Evolutionary conservation across 23 red algal species (phyloP).

Genomic region (Gracilaria domingensis): DNA sequence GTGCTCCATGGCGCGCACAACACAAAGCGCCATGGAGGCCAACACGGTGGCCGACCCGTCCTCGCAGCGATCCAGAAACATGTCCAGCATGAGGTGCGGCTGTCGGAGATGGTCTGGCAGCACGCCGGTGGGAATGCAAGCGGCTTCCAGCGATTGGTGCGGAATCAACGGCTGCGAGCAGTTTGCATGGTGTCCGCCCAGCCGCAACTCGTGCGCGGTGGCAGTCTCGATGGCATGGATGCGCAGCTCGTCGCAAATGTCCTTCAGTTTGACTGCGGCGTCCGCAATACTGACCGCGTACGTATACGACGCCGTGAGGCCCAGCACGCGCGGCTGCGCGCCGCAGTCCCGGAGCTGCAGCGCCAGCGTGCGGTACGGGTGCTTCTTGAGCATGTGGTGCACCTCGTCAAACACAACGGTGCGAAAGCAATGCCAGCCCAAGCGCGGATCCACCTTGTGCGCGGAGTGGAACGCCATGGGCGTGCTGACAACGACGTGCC

Average conservation of each 20-base stretch:
- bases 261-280: neutral
- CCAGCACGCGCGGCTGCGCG: slow-evolving; percentile 21
- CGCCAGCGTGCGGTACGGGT: slow-evolving; percentile 51
- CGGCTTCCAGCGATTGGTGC: neutral
- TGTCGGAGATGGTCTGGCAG: neutral
- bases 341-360: neutral
- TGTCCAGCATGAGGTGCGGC: slow-evolving; percentile 55
- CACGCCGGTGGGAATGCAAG: neutral
- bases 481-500: slow-evolving; percentile 33
- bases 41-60: neutral
- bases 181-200: neutral
- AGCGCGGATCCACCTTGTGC: neutral
- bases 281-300: slow-evolving; percentile 9
- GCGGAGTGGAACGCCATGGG: slow-evolving; percentile 4
- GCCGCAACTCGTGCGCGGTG: neutral
- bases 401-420: slow-evolving; percentile 64
- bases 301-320: slow-evolving; percentile 33
- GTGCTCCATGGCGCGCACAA: slow-evolving; percentile 32
- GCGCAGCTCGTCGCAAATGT: slow-evolving; percentile 22
- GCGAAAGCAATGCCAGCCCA: slow-evolving; percentile 1
- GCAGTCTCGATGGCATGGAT: neutral
- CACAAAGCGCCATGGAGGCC: neutral
- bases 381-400: slow-evolving; percentile 57
- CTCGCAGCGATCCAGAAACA: slow-evolving; percentile 25
- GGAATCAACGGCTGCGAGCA: neutral